Evolutionary conservation across 495 filamentous ascomycete species (phyloP), one percentile per base, ranked within the genome.

Genomic region (Melanomma pulvis-pyrius): DNA sequence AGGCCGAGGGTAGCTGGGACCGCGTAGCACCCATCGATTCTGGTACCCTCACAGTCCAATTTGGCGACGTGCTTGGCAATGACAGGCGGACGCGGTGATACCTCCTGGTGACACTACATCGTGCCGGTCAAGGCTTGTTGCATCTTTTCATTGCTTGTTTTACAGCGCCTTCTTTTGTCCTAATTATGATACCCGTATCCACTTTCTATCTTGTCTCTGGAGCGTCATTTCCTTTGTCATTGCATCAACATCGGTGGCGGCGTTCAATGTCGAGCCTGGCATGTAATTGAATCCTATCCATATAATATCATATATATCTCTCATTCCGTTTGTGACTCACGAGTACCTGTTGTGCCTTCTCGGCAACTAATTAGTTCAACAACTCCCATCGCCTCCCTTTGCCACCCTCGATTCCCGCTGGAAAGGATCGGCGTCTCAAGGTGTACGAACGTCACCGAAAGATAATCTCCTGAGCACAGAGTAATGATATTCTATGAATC

Each of bases 41-140:
- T 47, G 68, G 68, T 6, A 49, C 68, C n/a, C 63, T 71, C 25
- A 71, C 64, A 5, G 52, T 71, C 21, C 68, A 71, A 24, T 71
- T 71, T 36, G 68, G 64, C 58, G 68, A 63, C n/a, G 58, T 53
- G 11, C 46, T 49, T 24, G 59, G 52, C 29, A 3, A 21, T 1
- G 63, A 66, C 55, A 60, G 55, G 22, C 44, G 47, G 48, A 21
- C 41, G 62, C 54, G 44, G 39, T 59, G 25, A n/a, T 41, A 53
- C 55, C 28, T 41, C 4, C n/a, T 22, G 19, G 29, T 58, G 24
- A 39, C 50, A 24, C 47, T 19, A 26, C 50, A 26, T 28, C 41
- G 32, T 47, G 34, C 29, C 5, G 30, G 24, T 22, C 21, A 54
- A 50, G 24, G 13, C 22, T 48, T 49, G 21, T 54, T 41, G 13